phyloP scores from a whole-genome alignment of 83 land plant genomes.

The Thuja plicata region DNA sequence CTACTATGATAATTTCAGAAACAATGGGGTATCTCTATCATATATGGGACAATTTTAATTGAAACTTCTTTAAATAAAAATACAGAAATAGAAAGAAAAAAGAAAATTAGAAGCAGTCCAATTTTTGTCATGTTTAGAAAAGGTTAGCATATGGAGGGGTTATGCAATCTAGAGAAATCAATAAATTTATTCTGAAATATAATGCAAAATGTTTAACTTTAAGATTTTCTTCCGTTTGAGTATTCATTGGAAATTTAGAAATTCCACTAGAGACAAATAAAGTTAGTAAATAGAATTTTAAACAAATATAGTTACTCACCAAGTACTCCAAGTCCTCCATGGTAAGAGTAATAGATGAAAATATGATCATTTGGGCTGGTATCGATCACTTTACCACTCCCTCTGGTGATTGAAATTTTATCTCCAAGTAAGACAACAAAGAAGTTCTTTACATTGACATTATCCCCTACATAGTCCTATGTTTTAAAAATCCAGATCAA shows the following conservation, averaged over 20 bases:
- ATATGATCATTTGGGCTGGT: constrained; percentile 82
- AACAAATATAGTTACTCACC: constrained; percentile 35
- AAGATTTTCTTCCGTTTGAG: too few species aligned
- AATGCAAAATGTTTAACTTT: not conserved
- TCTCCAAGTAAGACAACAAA: constrained; percentile 78
- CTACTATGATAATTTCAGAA: not conserved
- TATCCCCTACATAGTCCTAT: constrained; percentile 83
- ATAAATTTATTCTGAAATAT: not conserved
- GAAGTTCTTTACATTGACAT: constrained; percentile 63
- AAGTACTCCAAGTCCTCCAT: constrained; percentile 95
- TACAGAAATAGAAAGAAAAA: not conserved
- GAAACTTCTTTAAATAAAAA: not conserved
- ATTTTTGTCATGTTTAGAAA: not conserved
- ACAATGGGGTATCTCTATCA: not conserved
- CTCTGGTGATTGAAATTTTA: constrained; percentile 63
- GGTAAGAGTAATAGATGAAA: constrained; percentile 86
- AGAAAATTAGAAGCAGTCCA: not conserved
- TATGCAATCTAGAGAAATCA: not conserved
- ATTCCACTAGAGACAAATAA: not conserved
- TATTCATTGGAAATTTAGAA: not conserved
- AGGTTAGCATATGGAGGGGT: not conserved
- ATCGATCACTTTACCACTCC: constrained; percentile 89
- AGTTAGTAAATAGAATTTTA: not conserved
- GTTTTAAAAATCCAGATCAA: too few species aligned
- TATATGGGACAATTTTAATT: not conserved